Conservation (phyloP, 2,329 filamentous ascomycete species). For the Trichoderma citrinoviride region DNA sequence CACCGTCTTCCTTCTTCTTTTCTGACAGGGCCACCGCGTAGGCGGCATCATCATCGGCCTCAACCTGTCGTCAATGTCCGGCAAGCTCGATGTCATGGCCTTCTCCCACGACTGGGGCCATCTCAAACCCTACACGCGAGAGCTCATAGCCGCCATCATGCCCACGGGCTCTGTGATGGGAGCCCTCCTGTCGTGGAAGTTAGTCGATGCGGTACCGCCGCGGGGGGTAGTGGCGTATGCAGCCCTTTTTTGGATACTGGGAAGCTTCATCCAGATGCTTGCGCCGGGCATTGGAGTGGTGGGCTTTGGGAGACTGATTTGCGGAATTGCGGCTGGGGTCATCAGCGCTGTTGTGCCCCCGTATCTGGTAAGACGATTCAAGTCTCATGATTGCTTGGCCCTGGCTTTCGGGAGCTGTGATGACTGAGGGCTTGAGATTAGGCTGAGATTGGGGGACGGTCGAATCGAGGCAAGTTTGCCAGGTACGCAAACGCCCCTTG, state of each 20-base stretch:
- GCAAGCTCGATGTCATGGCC: constrained; percentile 62
- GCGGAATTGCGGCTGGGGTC: constrained; percentile 72
- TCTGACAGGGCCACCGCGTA: constrained; percentile 27
- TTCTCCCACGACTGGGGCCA: constrained; percentile 73
- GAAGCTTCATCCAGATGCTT: constrained; percentile 56
- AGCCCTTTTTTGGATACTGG: constrained; percentile 51
- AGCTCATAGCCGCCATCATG: constrained; percentile 71
- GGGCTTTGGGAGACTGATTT: constrained; percentile 66
- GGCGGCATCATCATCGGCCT: constrained; percentile 75
- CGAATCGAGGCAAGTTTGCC: constrained; percentile 59
- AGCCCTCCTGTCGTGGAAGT: constrained; percentile 48
- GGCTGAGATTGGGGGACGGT: constrained; percentile 61
- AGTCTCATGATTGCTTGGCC: not conserved
- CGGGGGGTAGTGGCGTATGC: constrained; percentile 50
- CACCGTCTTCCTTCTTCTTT: not conserved
- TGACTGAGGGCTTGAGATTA: not conserved
- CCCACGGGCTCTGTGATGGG: constrained; percentile 68
- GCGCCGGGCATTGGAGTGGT: constrained; percentile 68
- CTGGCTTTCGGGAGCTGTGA: not conserved
- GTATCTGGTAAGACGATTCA: constrained; percentile 48
- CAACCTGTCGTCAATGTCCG: constrained; percentile 73
- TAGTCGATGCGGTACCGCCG: constrained; percentile 51
- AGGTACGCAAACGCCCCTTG: constrained; percentile 24
- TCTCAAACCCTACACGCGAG: constrained; percentile 56
- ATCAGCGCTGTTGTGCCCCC: constrained; percentile 68